Evolutionary conservation across 257 asterid species (phyloP).

Genomic region (Solanum stenotomum): DNA sequence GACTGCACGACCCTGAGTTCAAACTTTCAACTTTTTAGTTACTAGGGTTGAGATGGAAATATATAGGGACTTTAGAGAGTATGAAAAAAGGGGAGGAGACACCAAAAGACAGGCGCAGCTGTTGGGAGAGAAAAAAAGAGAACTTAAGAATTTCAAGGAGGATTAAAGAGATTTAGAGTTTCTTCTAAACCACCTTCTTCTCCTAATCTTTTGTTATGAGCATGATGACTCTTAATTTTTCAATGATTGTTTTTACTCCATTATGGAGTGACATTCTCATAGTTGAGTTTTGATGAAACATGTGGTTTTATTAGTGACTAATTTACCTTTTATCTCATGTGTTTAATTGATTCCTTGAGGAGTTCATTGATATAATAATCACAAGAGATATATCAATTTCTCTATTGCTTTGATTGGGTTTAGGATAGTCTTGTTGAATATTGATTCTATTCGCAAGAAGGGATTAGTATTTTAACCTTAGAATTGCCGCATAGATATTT

Average conservation of each 20-base stretch:
- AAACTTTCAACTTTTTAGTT: background rate
- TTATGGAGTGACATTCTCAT: background rate
- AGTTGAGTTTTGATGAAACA: background rate
- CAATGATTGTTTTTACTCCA: background rate
- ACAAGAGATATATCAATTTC: background rate
- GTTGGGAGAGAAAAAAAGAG: background rate
- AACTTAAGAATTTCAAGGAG: background rate
- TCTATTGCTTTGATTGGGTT: background rate
- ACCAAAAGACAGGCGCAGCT: background rate
- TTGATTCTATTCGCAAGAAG: background rate
- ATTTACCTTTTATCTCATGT: background rate
- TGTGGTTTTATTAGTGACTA: background rate
- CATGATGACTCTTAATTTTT: background rate
- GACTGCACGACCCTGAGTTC: background rate
- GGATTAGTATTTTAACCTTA: background rate
- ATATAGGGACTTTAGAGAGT: background rate
- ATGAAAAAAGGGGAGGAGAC: background rate
- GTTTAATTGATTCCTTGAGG: background rate
- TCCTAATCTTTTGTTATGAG: background rate
- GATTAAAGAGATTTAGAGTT: background rate
- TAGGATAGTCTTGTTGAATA: background rate
- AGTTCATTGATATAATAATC: background rate
- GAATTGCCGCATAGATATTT: background rate
- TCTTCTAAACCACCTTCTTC: background rate
- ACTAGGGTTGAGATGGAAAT: background rate